phyloP scores from a whole-genome alignment of 2,329 filamentous ascomycete species.

The Fusarium neocosmosporiellum region DNA sequence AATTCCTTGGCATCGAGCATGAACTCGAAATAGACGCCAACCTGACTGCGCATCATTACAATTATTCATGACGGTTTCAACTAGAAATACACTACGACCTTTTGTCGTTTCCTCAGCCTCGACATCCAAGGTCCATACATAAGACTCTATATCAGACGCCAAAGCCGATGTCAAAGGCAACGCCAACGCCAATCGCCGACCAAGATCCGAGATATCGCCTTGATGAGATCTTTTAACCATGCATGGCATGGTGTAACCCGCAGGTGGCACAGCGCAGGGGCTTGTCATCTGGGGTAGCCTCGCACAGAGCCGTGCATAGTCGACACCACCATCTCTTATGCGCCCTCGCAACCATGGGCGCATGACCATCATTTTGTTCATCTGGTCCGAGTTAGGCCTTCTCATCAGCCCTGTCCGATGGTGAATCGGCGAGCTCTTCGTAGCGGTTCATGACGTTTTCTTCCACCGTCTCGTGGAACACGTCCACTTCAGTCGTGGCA shows the following conservation, averaged over 20 bases:
- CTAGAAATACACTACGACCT: not conserved
- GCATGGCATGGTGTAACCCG: constrained; percentile 13
- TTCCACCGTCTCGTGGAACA: constrained; percentile 64
- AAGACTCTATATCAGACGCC: constrained; percentile 2
- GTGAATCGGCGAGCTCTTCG: constrained; percentile 49
- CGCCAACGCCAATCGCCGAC: constrained; percentile 33
- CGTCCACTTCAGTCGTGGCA: constrained; percentile 66
- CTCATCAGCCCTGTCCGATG: constrained; percentile 26
- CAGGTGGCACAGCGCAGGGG: constrained; percentile 18
- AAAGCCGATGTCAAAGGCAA: constrained; percentile 2
- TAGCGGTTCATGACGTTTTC: constrained; percentile 61
- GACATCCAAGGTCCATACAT: not conserved
- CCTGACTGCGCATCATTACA: constrained; percentile 11
- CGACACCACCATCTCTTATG: not conserved
- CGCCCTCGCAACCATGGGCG: not conserved
- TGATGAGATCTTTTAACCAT: constrained; percentile 29
- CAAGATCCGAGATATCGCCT: constrained; percentile 44
- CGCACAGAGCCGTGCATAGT: not conserved
- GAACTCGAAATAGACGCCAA: not conserved
- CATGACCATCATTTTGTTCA: not conserved
- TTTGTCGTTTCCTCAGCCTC: not conserved
- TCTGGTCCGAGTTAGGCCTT: constrained; percentile 24
- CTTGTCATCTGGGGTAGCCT: constrained; percentile 4
- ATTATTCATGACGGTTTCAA: constrained; percentile 7
- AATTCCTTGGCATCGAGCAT: not conserved